Evolutionary conservation across 2,329 filamentous ascomycete species (phyloP).

Genomic region (Cladosporium phlei): DNA sequence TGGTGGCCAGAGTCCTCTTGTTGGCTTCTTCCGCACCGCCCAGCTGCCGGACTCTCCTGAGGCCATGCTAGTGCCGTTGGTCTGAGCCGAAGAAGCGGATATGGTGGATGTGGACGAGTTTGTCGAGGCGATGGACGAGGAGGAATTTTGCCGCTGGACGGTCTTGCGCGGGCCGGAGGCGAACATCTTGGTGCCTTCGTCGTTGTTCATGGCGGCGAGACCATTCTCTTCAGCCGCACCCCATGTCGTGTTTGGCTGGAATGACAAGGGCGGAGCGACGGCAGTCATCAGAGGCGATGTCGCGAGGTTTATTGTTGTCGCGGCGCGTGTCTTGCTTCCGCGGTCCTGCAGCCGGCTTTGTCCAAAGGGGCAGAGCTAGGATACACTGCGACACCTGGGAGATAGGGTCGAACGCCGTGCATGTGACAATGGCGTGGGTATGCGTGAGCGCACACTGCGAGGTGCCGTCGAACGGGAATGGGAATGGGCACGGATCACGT

Average conservation of each 20-base stretch:
- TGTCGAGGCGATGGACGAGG: slow-evolving; percentile 68
- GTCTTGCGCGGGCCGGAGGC: slow-evolving; percentile 72
- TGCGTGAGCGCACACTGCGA: slow-evolving; percentile 6
- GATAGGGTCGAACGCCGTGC: slow-evolving; percentile 5
- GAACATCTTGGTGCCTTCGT: slow-evolving; percentile 75
- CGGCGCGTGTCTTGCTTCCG: slow-evolving; percentile 1
- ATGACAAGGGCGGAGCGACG: slow-evolving; percentile 60
- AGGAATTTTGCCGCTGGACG: slow-evolving; percentile 82
- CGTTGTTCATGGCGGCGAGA: slow-evolving; percentile 68
- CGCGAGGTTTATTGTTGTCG: slow-evolving; percentile 1
- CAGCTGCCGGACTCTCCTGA: slow-evolving; percentile 32
- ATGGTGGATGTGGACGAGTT: slow-evolving; percentile 63
- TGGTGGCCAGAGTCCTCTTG: slow-evolving; percentile 58
- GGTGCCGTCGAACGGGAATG: not conserved
- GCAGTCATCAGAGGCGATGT: slow-evolving; percentile 52
- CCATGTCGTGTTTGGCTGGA: slow-evolving; percentile 53
- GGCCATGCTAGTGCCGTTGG: slow-evolving; percentile 50
- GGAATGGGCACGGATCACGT: slow-evolving; percentile 6
- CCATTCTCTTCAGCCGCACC: slow-evolving; percentile 39
- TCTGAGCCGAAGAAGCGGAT: slow-evolving; percentile 55
- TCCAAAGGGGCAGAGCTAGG: not conserved
- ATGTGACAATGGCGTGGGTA: slow-evolving; percentile 11
- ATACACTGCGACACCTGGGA: not conserved
- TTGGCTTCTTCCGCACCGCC: slow-evolving; percentile 47
- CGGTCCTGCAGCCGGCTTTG: slow-evolving; percentile 9